phyloP scores from a whole-genome alignment of 2,329 filamentous ascomycete species.

The Paracorniculantispora psalliotae region DNA sequence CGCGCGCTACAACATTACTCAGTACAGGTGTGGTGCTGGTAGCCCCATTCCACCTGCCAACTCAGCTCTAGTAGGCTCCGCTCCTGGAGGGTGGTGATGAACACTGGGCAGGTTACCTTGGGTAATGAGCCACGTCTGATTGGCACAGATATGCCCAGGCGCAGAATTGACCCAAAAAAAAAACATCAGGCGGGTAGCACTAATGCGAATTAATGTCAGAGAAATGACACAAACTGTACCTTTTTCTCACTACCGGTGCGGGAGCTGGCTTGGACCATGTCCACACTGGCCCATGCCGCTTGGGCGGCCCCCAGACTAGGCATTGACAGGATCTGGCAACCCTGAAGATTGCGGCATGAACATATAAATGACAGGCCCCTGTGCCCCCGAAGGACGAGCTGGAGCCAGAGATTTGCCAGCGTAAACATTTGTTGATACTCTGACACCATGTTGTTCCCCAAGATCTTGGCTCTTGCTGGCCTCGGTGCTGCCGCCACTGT shows the following conservation, averaged over 20 bases:
- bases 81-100: not conserved
- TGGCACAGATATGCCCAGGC: not conserved
- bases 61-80: conserved; percentile 12
- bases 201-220: not conserved
- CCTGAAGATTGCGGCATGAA: not conserved
- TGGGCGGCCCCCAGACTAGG: not conserved
- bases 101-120: not conserved
- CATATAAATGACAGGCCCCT: not conserved
- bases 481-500: conserved; percentile 11
- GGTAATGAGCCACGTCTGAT: not conserved
- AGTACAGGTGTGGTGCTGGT: not conserved
- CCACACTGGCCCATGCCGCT: not conserved
- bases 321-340: not conserved
- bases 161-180: not conserved
- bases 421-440: not conserved
- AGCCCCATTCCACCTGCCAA: not conserved
- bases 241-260: not conserved
- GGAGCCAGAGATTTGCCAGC: not conserved
- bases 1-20: not conserved
- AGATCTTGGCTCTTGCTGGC: conserved; percentile 1
- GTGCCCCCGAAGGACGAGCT: not conserved
- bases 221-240: not conserved
- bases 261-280: not conserved
- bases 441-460: not conserved
- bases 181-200: not conserved